A percentile compares a stretch with the other conserved stretches of the same genome.
These are phyloP conservation scores for Vigna nakashimae DNA, from an alignment of 306 rosid species.

Conservation along the genomic window DNA sequence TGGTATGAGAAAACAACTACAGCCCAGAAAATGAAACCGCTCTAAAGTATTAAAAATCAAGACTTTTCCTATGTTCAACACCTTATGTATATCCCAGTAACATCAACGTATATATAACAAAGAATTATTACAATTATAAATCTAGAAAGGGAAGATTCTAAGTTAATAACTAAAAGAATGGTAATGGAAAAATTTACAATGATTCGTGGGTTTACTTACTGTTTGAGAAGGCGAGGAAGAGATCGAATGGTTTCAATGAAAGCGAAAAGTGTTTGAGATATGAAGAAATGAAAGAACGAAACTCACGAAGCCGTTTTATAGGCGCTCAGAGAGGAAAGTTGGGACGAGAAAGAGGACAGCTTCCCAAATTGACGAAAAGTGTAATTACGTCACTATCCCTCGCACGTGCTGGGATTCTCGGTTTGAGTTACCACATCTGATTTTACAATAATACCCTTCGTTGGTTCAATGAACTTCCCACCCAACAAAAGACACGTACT, in stretches of 20 bases:
- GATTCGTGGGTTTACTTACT: conserved; percentile 55
- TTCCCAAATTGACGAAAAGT: neutral
- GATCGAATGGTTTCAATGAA: conserved; percentile 43
- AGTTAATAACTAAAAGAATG: conserved; percentile 17
- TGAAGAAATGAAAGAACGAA: neutral
- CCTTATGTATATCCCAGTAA: conserved; percentile 13
- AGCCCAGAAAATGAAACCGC: conserved; percentile 39
- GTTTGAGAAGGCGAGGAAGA: conserved; percentile 30
- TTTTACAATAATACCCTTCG: conserved; percentile 39
- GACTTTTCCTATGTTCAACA: conserved; percentile 33
- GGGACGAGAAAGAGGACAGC: neutral
- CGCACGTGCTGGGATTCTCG: conserved; percentile 24
- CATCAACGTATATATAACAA: neutral
- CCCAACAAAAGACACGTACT: neutral
- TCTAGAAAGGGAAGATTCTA: conserved; percentile 35
- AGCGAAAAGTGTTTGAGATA: conserved; percentile 13
- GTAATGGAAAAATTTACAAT: conserved; percentile 3
- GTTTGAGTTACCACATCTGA: neutral
- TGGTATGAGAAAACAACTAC: conserved; percentile 44
- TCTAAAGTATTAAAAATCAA: neutral
- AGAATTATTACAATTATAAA: neutral
- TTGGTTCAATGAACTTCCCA: neutral
- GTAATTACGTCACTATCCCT: conserved; percentile 49
- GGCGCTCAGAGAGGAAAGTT: conserved; percentile 47
- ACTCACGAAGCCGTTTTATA: conserved; percentile 34